Evolutionary conservation across 1,284 basidiomycete genomes (phyloP), one percentile per base, ranked within the genome.

Genomic region (Apiotrichum montevideense): DNA sequence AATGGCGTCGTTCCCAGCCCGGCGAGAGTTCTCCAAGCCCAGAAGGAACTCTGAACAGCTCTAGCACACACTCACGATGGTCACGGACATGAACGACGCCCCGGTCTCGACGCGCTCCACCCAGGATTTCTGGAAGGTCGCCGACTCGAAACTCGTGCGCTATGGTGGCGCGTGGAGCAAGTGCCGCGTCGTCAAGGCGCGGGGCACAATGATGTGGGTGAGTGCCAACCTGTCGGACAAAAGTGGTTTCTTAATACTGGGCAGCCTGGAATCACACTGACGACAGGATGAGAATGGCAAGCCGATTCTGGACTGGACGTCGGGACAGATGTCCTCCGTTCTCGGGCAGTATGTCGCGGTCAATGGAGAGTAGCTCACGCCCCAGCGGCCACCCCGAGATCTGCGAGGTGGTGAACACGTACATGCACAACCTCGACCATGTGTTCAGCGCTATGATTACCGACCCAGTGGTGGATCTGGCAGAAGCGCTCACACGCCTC

Each of bases 271-370:
- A 6, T 34, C n/a, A 15, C n/a, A 35, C 51, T 57, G 42, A 52
- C 40, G 2, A 11, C 51, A 69, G 61, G 70, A 73, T 55, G 55
- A 58, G 35, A 56, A 63, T 21, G 70, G 66, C 11, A 58, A 59
- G 11, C 56, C 63, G 40, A 69, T 73, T 49, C 60, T 73, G 37
- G 71, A 73, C 59, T 73, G 61, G 52, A 73, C 71, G 3, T 65
- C 60, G 11, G 70, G 67, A 10, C 68, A 70, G 55, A 69, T 71
- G 70, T 63, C 58, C 9, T 63, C 62, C 8, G 45, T 70, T 43
- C 61, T 71, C 1, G 71, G 71, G 13, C 63, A 70, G 58, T 63
- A 45, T 52, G 52, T 54, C 6, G 9, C 9, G 2, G 33, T 29
- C 7, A 9, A 7, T 11, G 7, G 8, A 10, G 8, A 5, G 9